Base-by-base conservation (phyloP, 345 rosid species). In the Abelmoschus esculentus region DNA sequence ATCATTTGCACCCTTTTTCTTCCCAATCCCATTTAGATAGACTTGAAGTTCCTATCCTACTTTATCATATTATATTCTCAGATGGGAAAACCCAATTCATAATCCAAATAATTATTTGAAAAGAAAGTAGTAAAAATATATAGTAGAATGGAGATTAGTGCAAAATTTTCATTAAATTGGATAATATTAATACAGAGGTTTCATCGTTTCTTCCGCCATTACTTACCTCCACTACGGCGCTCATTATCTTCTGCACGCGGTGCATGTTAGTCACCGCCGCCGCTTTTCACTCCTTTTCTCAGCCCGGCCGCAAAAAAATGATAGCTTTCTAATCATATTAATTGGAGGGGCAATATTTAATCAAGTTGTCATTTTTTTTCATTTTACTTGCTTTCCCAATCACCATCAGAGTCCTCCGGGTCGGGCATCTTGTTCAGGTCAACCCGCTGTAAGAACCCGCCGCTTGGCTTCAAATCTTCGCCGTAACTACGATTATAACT, bases 351-450 rank as follows among this genome's bases (percentile, higher is more conserved):
- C 47, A 31, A 52, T 60, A 52, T 67, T 31, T 14, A 36, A 68
- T 68, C 61, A 68, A 17, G 4, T 34, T 62, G n/a, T 57, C 29
- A 44, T 3, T 11, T 15, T 5, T 50, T 12, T 60, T 5, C 10
- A 53, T 17, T 46, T 29, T 79, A 74, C 70, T 70, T 84, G 60
- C 49, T 81, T 32, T 78, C 80, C 83, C 85, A 86, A 52, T 86
- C 96, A 61, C 71, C 84, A 66, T 86, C 92, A 68, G 81, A 84
- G 70, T 85, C 91, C 73, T 95, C 99, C 80, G 97, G 93, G 86
- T 91, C 96, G 79, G 99, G 99, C 66, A 86, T 3, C 72, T 95
- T 90, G 72, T 95, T 95, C 90, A 95, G 80, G 75, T 91, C 99
- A 55, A 89, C 93, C 83, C 90, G 86, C 66, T 76, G 86, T 77